Evolutionary conservation across 2,329 filamentous ascomycete genomes (phyloP), one percentile per base, ranked within the genome.

Genomic region (Xylariaceae sp.): DNA sequence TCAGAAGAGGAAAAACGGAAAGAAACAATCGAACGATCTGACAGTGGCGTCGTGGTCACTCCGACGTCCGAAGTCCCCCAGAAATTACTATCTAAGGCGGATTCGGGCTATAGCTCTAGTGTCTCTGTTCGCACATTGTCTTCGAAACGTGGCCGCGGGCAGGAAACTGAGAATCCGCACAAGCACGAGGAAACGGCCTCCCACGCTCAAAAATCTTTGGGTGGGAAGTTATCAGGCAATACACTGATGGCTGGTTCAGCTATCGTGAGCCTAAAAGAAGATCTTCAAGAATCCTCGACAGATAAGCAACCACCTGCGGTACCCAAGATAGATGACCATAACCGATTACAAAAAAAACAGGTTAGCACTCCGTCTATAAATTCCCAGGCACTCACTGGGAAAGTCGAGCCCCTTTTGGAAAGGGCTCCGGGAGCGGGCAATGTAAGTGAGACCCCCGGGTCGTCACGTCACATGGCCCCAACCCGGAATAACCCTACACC

Each of bases 61-160:
- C 74, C 75, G 3, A 71, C 71, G 1, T 74, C 73, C 3, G 72
- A 75, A 48, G 67, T 61, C 11, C 72, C 74, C 1, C 70, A 70
- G 12, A 76, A 74, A 52, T 68, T 76, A 4, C 68, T 81, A n/a
- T 74, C 76, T 34, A 83, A 83, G 58, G 76, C 79, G 40, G 81
- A 85, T 62, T 84, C 80, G 30, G 81, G 81, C 12, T 85, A 85
- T 62, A 80, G 80, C 62, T 85, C 81, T 6, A 83, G 78, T 61
- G 71, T 80, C 3, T 85, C 82, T 9, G 66, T 83, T 19, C 74
- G 78, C 40, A 84, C 81, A 0, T 73, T 79, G 51, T 69, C 72
- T 27, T 63, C 67, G 6, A 73, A 70, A 55, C 54, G 64, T 8
- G 62, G 63, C 2, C 55, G 64, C 27, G 50, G 57, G 1, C 47